Evolutionary conservation across 306 rosid genomes (phyloP).

Genomic region (Mucuna pruriens): DNA sequence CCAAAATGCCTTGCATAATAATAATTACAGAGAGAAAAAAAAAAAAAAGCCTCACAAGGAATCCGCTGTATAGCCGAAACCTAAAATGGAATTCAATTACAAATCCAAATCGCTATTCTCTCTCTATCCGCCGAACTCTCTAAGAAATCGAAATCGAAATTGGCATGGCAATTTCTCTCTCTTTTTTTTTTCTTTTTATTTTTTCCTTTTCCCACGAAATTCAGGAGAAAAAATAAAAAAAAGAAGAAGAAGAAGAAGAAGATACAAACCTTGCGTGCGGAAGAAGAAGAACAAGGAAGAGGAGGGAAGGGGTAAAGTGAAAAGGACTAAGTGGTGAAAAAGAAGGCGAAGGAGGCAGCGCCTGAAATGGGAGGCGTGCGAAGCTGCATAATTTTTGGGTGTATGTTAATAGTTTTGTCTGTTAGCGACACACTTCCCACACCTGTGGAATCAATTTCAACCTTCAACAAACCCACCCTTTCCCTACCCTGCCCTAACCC

Average conservation of each 20-base stretch:
- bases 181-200: no score
- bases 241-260: not conserved
- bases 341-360: not conserved
- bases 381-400: conserved; percentile 16
- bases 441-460: conserved; percentile 38
- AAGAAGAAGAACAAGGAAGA: not conserved
- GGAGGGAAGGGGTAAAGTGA: not conserved
- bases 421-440: conserved; percentile 28
- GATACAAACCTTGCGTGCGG: conserved; percentile 34
- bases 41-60: not conserved
- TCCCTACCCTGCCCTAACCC: not conserved
- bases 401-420: not conserved
- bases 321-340: conserved; percentile 26
- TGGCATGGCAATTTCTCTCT: no score
- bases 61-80: not conserved
- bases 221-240: not conserved
- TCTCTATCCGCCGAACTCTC: not conserved
- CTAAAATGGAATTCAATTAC: not conserved
- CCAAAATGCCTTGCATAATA: not conserved
- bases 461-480: not conserved
- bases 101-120: conserved; percentile 2
- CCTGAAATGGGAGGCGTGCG: conserved; percentile 13
- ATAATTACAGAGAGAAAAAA: not conserved
- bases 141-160: not conserved
- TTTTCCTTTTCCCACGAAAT: not conserved